phyloP scores from a whole-genome alignment of 768 basidiomycete genomes.

The Psilocybe azurescens region DNA sequence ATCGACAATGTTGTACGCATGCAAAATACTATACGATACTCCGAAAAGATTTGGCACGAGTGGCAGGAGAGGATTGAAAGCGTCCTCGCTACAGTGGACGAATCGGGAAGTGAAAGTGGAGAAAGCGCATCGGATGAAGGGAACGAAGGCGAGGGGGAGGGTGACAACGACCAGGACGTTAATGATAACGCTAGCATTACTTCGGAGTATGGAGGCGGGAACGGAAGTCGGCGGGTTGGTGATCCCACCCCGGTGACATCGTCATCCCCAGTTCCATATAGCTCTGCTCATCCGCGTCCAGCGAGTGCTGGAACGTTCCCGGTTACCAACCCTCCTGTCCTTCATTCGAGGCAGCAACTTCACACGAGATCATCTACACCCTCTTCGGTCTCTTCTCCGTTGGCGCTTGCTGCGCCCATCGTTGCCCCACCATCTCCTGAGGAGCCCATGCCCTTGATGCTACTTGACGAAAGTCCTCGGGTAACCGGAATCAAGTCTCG shows the following conservation, averaged over 20 bases:
- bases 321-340: conserved; percentile 32
- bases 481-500: conserved; percentile 59
- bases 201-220: conserved; percentile 66
- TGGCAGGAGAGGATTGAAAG: conserved; percentile 91
- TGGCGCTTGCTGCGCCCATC: conserved; percentile 85
- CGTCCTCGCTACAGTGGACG: conserved; percentile 60
- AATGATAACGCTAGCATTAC: conserved; percentile 67
- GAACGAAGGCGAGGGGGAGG: conserved; percentile 37
- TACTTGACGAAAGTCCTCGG: conserved; percentile 57
- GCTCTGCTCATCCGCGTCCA: conserved; percentile 35
- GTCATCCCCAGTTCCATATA: conserved; percentile 47
- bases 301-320: conserved; percentile 26
- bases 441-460: conserved; percentile 67
- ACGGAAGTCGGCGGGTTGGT: conserved; percentile 43
- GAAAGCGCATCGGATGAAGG: conserved; percentile 49
- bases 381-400: conserved; percentile 86
- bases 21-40: conserved; percentile 96
- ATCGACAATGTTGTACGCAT: conserved; percentile 93
- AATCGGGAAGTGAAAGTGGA: conserved; percentile 53
- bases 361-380: conserved; percentile 87
- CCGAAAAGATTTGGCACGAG: conserved; percentile 96
- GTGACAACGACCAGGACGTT: conserved; percentile 32
- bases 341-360: conserved; percentile 50
- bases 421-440: conserved; percentile 69
- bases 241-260: conserved; percentile 78